Evolutionary conservation across 371 early-diverging fungal genomes (phyloP).

Genomic region (Umbelopsis sp.): DNA sequence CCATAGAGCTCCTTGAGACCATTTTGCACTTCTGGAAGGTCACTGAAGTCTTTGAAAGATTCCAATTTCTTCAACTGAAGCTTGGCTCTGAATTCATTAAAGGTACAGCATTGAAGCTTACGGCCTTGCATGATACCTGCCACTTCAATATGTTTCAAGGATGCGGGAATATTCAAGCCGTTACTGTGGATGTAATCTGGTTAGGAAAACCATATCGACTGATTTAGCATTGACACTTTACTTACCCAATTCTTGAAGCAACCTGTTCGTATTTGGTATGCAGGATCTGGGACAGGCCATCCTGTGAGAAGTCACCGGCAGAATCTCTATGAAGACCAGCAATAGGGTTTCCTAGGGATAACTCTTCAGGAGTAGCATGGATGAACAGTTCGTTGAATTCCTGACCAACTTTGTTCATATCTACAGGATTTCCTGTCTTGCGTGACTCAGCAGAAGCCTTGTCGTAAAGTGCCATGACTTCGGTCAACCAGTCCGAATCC

Average conservation of each 20-base stretch:
- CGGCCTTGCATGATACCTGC: constrained; percentile 51
- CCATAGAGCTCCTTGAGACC: constrained; percentile 51
- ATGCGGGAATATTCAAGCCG: constrained; percentile 45
- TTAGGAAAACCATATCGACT: not conserved
- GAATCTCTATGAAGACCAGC: constrained; percentile 46
- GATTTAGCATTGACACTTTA: not conserved
- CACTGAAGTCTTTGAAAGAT: constrained; percentile 46
- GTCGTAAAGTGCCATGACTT: constrained; percentile 32
- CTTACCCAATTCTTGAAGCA: constrained; percentile 39
- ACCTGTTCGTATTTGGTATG: constrained; percentile 35
- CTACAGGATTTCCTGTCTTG: constrained; percentile 8
- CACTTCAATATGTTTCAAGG: constrained; percentile 51
- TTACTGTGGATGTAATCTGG: constrained; percentile 31
- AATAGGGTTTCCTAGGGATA: constrained; percentile 40
- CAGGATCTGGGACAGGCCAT: constrained; percentile 32
- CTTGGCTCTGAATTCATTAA: constrained; percentile 54
- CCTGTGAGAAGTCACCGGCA: constrained; percentile 38
- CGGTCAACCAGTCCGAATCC: constrained; percentile 41
- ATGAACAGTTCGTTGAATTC: constrained; percentile 41
- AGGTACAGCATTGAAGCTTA: constrained; percentile 36
- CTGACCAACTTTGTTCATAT: constrained; percentile 30
- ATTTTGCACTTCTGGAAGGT: constrained; percentile 38
- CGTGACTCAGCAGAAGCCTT: constrained; percentile 13
- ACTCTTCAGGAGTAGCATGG: constrained; percentile 39
- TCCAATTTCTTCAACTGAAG: constrained; percentile 42